phyloP scores from a whole-genome alignment of 2,329 filamentous ascomycete species.

The Orbilia ellipsospora region DNA sequence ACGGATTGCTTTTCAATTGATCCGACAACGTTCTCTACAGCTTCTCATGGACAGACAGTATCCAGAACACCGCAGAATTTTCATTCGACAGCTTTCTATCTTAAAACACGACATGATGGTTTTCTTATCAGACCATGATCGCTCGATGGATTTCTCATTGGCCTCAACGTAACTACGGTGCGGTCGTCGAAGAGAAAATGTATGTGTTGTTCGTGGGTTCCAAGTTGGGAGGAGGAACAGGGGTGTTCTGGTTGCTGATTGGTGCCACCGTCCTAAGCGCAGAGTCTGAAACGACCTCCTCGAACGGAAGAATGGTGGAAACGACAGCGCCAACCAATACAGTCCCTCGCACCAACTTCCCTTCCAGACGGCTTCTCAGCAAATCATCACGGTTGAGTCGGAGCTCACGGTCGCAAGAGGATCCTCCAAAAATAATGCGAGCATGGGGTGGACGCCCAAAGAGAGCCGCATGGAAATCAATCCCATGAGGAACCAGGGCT shows the following conservation, averaged over 20 bases:
- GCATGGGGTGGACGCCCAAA: constrained; percentile 5
- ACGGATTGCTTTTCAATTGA: no score
- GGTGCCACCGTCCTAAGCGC: constrained; percentile 37
- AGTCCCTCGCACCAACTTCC: constrained; percentile 43
- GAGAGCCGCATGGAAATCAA: constrained; percentile 34
- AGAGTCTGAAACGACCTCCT: constrained; percentile 37
- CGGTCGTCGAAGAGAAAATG: background rate
- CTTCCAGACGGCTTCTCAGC: constrained; percentile 33
- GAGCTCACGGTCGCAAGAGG: constrained; percentile 38
- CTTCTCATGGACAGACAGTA: no score
- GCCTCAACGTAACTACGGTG: background rate
- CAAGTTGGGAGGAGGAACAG: constrained; percentile 44
- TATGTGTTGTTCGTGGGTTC: constrained; percentile 41
- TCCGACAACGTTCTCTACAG: no score
- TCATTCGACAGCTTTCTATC: no score
- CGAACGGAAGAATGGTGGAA: background rate
- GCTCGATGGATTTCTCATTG: no score
- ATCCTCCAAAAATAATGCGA: constrained; percentile 46
- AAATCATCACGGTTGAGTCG: constrained; percentile 38
- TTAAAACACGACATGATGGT: no score
- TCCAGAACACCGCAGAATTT: no score
- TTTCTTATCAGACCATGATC: no score
- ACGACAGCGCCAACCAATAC: constrained; percentile 54
- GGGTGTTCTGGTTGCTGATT: constrained; percentile 43
- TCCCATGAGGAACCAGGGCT: constrained; percentile 1